These are phyloP conservation scores for Aegilops sharonensis DNA, from an alignment of 176 grass and related monocot species.

Conservation along the genomic window DNA sequence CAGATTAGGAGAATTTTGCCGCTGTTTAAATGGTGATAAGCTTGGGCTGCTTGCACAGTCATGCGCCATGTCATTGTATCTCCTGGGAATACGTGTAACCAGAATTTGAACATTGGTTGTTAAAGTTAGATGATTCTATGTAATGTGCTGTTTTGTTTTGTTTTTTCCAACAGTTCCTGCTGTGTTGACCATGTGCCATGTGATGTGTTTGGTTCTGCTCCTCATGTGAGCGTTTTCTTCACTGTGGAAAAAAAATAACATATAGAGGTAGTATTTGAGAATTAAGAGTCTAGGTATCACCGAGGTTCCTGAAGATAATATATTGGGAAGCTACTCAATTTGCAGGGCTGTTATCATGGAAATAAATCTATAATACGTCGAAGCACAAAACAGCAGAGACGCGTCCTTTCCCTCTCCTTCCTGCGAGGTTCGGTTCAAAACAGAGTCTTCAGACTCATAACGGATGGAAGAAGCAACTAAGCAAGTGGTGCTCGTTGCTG, in stretches of 20 bases:
- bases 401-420: neutral
- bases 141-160: neutral
- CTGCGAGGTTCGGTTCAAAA: neutral
- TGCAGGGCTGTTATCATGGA: neutral
- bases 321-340: neutral
- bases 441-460: neutral
- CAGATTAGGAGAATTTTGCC: slow-evolving; percentile 6
- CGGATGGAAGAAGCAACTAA: neutral
- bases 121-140: neutral
- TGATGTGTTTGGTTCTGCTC: neutral
- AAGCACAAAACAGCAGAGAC: neutral
- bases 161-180: neutral
- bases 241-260: neutral
- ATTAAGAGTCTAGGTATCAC: no score
- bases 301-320: neutral
- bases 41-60: neutral
- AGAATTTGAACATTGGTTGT: neutral
- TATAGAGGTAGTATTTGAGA: neutral
- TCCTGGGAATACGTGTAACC: neutral
- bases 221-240: neutral
- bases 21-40: neutral
- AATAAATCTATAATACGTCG: neutral
- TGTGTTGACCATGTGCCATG: no score
- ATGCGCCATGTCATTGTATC: neutral
- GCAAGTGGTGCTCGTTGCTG: neutral